phyloP scores from a whole-genome alignment of 495 filamentous ascomycete species.

The Penicillium ucsense region DNA sequence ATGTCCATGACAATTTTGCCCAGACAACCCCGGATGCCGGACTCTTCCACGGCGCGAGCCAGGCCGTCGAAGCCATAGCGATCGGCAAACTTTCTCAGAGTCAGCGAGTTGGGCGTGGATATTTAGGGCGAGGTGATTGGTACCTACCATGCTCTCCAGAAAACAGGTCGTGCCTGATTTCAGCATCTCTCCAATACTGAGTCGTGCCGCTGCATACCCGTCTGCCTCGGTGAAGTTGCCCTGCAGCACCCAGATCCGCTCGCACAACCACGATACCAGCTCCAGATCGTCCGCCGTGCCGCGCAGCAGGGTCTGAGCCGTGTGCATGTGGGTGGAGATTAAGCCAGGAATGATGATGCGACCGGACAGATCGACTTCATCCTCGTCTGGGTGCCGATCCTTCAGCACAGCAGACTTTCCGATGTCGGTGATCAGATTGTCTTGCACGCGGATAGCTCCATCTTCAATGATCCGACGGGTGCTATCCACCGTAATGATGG shows the following conservation, averaged over 20 bases:
- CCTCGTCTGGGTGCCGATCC: constrained; percentile 14
- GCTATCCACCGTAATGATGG: constrained; percentile 38
- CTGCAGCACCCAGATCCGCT: constrained; percentile 40
- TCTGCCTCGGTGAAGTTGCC: constrained; percentile 34
- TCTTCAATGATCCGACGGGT: constrained; percentile 34
- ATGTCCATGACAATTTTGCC: constrained; percentile 33
- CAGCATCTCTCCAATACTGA: constrained; percentile 43
- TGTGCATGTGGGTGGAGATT: constrained; percentile 42
- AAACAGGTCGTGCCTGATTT: constrained; percentile 43
- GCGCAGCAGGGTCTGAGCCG: constrained; percentile 39
- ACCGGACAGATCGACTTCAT: constrained; percentile 24
- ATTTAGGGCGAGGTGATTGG: too few species aligned
- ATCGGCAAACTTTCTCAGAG: constrained; percentile 29
- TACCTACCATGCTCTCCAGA: constrained; percentile 37
- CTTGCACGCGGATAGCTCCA: constrained; percentile 32
- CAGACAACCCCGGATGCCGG: constrained; percentile 39
- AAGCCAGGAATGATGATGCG: constrained; percentile 39
- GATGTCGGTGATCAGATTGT: constrained; percentile 28
- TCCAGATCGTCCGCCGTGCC: constrained; percentile 38
- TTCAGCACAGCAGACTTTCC: constrained; percentile 25
- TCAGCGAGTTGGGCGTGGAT: not conserved
- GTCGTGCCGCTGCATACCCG: constrained; percentile 35
- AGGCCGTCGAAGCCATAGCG: constrained; percentile 39
- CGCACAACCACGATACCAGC: constrained; percentile 38
- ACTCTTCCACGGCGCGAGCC: constrained; percentile 35